A percentile compares a stretch with the other conserved stretches of the same genome.
phyloP scores from a whole-genome alignment of 2,329 filamentous ascomycete species.

The Dactylellina leptospora region DNA sequence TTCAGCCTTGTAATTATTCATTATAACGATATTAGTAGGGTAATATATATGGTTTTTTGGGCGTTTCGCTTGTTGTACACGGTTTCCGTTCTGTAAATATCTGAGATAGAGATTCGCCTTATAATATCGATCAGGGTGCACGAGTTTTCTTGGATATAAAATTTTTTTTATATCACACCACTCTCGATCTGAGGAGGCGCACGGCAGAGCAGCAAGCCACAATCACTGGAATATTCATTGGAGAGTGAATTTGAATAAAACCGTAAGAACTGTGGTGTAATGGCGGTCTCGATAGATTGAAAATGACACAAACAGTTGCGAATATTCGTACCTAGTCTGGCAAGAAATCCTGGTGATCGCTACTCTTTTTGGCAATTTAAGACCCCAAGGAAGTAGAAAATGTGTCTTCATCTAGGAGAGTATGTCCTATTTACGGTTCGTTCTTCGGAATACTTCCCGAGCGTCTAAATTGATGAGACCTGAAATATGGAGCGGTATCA shows the following conservation, averaged over 20 bases:
- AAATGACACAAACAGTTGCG: neutral
- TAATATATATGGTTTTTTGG: no score
- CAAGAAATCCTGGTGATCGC: no score
- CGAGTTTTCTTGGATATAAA: neutral
- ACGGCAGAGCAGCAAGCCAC: constrained; percentile 29
- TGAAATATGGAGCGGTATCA: neutral
- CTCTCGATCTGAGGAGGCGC: constrained; percentile 4
- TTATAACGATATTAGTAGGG: no score
- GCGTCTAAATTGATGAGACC: neutral
- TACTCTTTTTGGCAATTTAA: no score
- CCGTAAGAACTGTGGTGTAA: neutral
- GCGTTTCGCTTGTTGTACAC: constrained; percentile 12
- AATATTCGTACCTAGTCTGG: neutral
- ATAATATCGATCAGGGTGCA: neutral
- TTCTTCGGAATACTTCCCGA: constrained; percentile 10
- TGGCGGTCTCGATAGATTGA: neutral
- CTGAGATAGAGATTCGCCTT: neutral
- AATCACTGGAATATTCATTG: neutral
- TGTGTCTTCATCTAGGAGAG: neutral
- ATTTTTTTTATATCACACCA: constrained; percentile 21
- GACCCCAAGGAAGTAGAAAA: neutral
- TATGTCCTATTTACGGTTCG: neutral
- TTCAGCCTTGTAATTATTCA: neutral
- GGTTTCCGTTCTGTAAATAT: neutral
- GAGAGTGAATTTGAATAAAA: neutral